Evolutionary conservation across 495 filamentous ascomycete genomes (phyloP).

Genomic region (Glonium stellatum): DNA sequence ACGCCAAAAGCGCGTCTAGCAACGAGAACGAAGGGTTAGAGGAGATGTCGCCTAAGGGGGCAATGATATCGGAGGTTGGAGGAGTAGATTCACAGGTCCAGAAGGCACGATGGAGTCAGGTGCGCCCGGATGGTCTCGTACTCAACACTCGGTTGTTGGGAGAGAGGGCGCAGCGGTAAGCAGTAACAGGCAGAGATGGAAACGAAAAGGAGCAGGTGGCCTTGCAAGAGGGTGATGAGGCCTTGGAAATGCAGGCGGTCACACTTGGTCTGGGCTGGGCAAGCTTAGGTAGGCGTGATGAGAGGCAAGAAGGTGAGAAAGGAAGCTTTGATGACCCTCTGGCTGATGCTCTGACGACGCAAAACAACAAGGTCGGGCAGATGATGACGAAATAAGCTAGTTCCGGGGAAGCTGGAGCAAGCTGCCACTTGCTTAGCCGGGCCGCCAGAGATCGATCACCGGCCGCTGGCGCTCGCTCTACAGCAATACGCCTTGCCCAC

Average conservation of each 20-base stretch:
- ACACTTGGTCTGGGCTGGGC: too few species aligned
- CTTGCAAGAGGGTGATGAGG: not conserved
- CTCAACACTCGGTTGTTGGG: not conserved
- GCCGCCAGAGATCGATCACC: not conserved
- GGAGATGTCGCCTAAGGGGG: not conserved
- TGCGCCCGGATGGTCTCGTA: not conserved
- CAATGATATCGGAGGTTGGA: not conserved
- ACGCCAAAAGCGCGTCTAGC: constrained; percentile 4
- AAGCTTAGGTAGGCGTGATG: too few species aligned
- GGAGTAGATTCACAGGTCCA: not conserved
- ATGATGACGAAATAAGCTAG: not conserved
- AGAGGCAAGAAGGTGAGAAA: not conserved
- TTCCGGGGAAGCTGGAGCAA: not conserved
- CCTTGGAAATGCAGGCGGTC: too few species aligned
- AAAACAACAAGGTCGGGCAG: not conserved
- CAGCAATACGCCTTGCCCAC: too few species aligned
- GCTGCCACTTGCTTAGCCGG: not conserved
- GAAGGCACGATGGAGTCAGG: not conserved
- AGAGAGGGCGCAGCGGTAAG: not conserved
- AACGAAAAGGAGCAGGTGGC: not conserved
- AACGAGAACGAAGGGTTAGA: constrained; percentile 9
- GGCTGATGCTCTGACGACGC: not conserved
- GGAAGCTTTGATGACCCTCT: not conserved
- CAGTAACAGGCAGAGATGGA: not conserved
- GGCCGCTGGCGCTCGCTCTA: too few species aligned